Evolutionary conservation across 2,329 filamentous ascomycete genomes (phyloP).

Genomic region (Aspergillus nomiae): DNA sequence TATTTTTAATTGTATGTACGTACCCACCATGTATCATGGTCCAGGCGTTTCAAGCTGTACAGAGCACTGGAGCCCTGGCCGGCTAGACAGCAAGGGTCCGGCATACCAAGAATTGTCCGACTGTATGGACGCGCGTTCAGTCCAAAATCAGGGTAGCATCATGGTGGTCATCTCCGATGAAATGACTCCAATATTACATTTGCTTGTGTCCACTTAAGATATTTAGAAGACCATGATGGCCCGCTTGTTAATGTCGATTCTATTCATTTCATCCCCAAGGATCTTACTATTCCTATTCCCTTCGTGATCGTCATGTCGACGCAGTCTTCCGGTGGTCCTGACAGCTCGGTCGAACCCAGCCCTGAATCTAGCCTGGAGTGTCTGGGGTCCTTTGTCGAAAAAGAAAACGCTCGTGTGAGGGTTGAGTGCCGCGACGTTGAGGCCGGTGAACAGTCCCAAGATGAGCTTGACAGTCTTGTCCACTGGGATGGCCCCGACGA

Average conservation of each 20-base stretch:
- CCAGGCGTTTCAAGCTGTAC: constrained; percentile 5
- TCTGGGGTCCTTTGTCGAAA: constrained; percentile 11
- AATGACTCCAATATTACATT: neutral
- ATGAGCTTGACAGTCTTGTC: constrained; percentile 13
- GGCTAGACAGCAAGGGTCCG: constrained; percentile 12
- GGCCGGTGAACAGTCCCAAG: constrained; percentile 7
- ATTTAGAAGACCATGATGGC: constrained; percentile 12
- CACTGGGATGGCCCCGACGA: constrained; percentile 19
- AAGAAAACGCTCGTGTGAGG: constrained; percentile 9
- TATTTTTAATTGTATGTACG: constrained; percentile 11
- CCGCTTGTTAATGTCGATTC: neutral
- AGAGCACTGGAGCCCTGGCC: neutral
- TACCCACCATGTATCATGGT: constrained; percentile 8
- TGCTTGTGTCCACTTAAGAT: neutral
- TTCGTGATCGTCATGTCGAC: constrained; percentile 10
- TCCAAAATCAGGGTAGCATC: constrained; percentile 7
- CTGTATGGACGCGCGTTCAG: constrained; percentile 17
- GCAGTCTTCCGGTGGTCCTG: constrained; percentile 3
- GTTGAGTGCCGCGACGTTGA: constrained; percentile 6
- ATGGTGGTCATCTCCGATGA: constrained; percentile 9
- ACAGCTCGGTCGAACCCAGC: constrained; percentile 7
- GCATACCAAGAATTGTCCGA: constrained; percentile 16
- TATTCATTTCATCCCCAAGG: neutral
- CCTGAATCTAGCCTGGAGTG: constrained; percentile 10
- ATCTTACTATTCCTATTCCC: neutral